A percentile compares a stretch with the other conserved stretches of the same genome.
Evolutionary conservation across 495 filamentous ascomycete genomes (phyloP).

Genomic region (Polyplosphaeria fusca): DNA sequence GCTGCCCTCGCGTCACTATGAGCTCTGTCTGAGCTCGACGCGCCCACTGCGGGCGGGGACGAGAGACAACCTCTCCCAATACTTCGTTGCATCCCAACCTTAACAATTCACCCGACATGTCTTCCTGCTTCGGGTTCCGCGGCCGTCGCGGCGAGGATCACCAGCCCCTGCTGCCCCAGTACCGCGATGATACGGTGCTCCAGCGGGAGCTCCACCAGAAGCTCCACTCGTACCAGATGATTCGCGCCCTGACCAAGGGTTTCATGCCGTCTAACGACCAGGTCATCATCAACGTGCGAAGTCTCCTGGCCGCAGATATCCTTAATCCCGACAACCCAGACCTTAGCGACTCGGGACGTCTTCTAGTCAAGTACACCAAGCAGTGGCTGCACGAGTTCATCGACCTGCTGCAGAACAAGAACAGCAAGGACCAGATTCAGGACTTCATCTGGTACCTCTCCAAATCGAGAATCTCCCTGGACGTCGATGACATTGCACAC

Average conservation of each 20-base stretch:
- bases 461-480: slow-evolving; percentile 66
- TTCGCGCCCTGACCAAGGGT: slow-evolving; percentile 75
- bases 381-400: slow-evolving; percentile 73
- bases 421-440: slow-evolving; percentile 79
- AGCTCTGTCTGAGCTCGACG: no score
- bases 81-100: no score
- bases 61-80: no score
- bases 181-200: slow-evolving; percentile 75
- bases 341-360: slow-evolving; percentile 71
- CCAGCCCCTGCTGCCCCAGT: slow-evolving; percentile 78
- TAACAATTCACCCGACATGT: slow-evolving; percentile 51
- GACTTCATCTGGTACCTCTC: slow-evolving; percentile 85
- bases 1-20: no score
- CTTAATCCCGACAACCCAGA: slow-evolving; percentile 73
- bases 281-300: slow-evolving; percentile 73
- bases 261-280: slow-evolving; percentile 94
- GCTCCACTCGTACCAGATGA: slow-evolving; percentile 88
- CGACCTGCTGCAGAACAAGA: slow-evolving; percentile 75
- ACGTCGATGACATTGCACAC: slow-evolving; percentile 62
- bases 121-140: slow-evolving; percentile 52
- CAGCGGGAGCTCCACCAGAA: slow-evolving; percentile 79
- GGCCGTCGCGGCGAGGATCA: slow-evolving; percentile 46
- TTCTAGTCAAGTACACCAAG: slow-evolving; percentile 67
- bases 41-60: no score
- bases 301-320: slow-evolving; percentile 70